These are phyloP conservation scores for Phylloporus sp. DNA, from an alignment of 768 basidiomycete species.

Conservation along the genomic window DNA sequence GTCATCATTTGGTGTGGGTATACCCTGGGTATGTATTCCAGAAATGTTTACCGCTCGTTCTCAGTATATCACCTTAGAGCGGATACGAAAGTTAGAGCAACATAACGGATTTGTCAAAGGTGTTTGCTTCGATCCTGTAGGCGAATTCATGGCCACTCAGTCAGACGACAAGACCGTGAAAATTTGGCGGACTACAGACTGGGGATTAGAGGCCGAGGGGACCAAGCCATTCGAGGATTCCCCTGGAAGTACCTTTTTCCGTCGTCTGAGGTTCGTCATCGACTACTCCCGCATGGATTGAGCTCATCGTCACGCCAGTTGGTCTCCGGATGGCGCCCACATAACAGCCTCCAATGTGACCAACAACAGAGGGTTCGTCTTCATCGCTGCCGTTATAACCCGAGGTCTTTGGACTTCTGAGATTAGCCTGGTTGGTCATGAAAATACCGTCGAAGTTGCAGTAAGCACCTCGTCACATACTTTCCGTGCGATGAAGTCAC, in stretches of 20 bases:
- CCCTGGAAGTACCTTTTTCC: slow-evolving; percentile 92
- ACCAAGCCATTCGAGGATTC: slow-evolving; percentile 90
- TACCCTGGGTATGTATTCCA: slow-evolving; percentile 62
- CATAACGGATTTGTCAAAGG: slow-evolving; percentile 98
- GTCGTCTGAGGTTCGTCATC: slow-evolving; percentile 66
- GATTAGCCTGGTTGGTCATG: slow-evolving; percentile 93
- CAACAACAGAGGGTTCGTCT: slow-evolving; percentile 93
- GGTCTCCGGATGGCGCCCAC: slow-evolving; percentile 99
- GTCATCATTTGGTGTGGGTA: slow-evolving; percentile 93
- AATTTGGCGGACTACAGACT: slow-evolving; percentile 93
- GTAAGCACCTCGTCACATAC: slow-evolving; percentile 40
- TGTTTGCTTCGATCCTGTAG: slow-evolving; percentile 98
- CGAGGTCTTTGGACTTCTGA: slow-evolving; percentile 86
- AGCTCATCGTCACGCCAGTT: slow-evolving; percentile 43
- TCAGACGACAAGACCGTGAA: slow-evolving; percentile 96
- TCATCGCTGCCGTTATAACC: slow-evolving; percentile 94
- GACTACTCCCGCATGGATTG: background rate
- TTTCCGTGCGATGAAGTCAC: slow-evolving; percentile 3
- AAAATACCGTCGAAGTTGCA: slow-evolving; percentile 94
- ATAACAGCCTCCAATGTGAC: slow-evolving; percentile 97
- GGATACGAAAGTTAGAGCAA: slow-evolving; percentile 73
- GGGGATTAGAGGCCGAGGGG: slow-evolving; percentile 80
- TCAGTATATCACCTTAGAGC: slow-evolving; percentile 45
- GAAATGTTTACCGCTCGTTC: background rate
- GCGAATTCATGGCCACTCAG: slow-evolving; percentile 95